Base-by-base conservation (phyloP, 2,329 filamentous ascomycete genomes). In the Chaetomiaceae sp. region DNA sequence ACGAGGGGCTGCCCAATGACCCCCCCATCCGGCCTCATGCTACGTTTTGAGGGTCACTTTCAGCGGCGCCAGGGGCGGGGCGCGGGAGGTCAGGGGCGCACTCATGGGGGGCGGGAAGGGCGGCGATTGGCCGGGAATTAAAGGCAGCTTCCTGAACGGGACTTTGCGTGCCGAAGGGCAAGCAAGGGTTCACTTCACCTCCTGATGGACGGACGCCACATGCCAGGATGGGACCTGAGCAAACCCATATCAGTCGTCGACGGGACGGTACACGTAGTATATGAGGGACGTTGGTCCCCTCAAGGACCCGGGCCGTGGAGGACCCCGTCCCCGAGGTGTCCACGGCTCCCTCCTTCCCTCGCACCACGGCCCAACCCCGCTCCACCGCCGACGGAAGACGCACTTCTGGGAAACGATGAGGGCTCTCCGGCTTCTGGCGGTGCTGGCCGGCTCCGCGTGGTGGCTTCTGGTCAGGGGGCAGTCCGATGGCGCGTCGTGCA, bases 391-490 rank as follows among this genome's bases (percentile, higher is more conserved):
- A n/a, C n/a, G n/a, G n/a, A n/a, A n/a, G n/a, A n/a, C n/a, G n/a
- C n/a, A n/a, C n/a, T n/a, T n/a, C n/a, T n/a, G n/a, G n/a, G n/a
- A n/a, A n/a, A n/a, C n/a, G n/a, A 24, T 54, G 52, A 49, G 40
- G 27, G 9, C 24, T 8, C 22, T 50, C 17, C 26, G 30, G 20
- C 26, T 38, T 9, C 37, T 54, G 45, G 45, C 47, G 37, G 18
- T 49, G 8, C 24, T 50, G 36, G 52, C 47, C 47, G 45, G 47
- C 38, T 50, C 43, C 5, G 45, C 49, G 5, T 44, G 34, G 41
- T 18, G 46, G 8, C 33, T 45, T n/a, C 38, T 43, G 19, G 35
- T n/a, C n/a, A n/a, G 36, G 20, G 46, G 49, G 14, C 45, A 47
- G 20, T 27, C 38, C 12, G 26, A 40, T 39, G 38, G 43, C 24